These are phyloP conservation scores for Monosporozyma yasuniensis DNA, from an alignment of 805 yeast genomes.

Conservation along the genomic window DNA sequence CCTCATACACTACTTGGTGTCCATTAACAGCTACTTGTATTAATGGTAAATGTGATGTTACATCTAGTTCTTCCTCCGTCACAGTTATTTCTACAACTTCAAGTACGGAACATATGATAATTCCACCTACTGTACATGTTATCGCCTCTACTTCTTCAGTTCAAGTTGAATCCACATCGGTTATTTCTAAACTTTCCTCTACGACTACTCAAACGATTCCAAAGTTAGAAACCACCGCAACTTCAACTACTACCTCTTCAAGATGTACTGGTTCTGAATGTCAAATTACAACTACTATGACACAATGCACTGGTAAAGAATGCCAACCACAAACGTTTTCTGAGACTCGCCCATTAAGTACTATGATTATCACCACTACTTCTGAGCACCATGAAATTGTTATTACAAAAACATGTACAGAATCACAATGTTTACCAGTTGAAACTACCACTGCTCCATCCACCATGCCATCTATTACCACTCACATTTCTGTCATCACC, in stretches of 20 bases:
- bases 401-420: conserved; percentile 5
- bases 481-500: not conserved
- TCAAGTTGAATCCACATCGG: not conserved
- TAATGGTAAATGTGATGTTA: not conserved
- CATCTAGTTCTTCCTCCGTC: conserved; percentile 11
- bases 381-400: not conserved
- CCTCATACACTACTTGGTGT: conserved; percentile 26
- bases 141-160: not conserved
- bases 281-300: too few species aligned
- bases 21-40: conserved; percentile 10
- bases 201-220: not conserved
- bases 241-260: too few species aligned
- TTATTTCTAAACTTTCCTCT: not conserved
- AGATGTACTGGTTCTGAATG: too few species aligned
- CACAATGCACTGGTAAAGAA: not conserved
- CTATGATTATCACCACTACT: not conserved
- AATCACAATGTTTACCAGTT: conserved; percentile 3
- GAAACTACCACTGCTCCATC: not conserved
- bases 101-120: not conserved
- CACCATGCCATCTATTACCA: not conserved
- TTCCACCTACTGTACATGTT: not conserved
- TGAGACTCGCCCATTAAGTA: not conserved
- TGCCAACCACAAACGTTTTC: not conserved
- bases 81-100: conserved; percentile 12
- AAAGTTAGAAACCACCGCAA: not conserved